phyloP scores from a whole-genome alignment of 371 early-diverging fungal genomes.

The Zychaea mexicana region DNA sequence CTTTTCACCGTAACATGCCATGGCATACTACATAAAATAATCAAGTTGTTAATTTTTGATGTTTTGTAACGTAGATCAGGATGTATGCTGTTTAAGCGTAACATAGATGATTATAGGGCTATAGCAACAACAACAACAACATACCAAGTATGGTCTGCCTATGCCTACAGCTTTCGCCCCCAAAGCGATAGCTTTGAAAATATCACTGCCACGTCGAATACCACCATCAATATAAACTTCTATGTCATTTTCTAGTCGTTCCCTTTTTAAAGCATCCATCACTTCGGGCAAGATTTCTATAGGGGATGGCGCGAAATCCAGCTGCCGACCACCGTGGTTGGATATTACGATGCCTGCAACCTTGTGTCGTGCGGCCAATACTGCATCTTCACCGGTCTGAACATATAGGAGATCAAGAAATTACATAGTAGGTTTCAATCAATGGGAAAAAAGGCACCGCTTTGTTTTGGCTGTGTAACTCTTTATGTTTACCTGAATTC shows the following conservation, averaged over 20 bases:
- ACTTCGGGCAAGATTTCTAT: conserved; percentile 89
- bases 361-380: conserved; percentile 78
- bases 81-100: too few relatives aligned
- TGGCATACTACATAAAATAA: conserved; percentile 50
- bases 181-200: conserved; percentile 92
- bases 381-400: conserved; percentile 86
- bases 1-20: conserved; percentile 70
- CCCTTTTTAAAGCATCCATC: conserved; percentile 61
- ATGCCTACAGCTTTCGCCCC: conserved; percentile 94
- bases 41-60: neutral
- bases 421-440: neutral
- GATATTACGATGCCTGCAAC: conserved; percentile 86
- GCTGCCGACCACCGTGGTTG: conserved; percentile 96
- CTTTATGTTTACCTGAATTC: conserved; percentile 58
- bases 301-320: conserved; percentile 76
- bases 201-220: conserved; percentile 86
- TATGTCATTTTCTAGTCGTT: conserved; percentile 57
- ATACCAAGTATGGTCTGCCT: conserved; percentile 83
- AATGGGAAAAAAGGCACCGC: too few relatives aligned
- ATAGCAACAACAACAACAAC: neutral
- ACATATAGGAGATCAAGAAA: neutral
- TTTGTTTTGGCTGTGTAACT: neutral
- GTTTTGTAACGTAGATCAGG: conserved; percentile 34
- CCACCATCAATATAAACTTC: conserved; percentile 95
- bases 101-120: neutral